A percentile compares a stretch with the other conserved stretches of the same genome.
These are phyloP conservation scores for Chalciporus chontae DNA, from an alignment of 768 basidiomycete genomes.

Conservation along the genomic window DNA sequence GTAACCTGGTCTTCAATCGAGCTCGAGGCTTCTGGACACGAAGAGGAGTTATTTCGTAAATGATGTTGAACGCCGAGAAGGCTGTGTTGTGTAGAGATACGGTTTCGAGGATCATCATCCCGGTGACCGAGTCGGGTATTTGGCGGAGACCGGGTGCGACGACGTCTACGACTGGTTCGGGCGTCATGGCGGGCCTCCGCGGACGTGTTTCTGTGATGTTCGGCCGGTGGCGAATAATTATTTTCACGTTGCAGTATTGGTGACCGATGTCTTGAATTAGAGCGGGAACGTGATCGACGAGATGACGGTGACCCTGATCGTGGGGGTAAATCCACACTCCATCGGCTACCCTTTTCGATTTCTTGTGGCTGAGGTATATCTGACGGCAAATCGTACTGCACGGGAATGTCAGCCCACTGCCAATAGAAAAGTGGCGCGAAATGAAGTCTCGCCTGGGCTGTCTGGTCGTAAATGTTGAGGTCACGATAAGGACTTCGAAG, in stretches of 20 bases:
- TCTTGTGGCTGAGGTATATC: slow-evolving; percentile 37
- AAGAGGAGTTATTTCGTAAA: not conserved
- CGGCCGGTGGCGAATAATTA: slow-evolving; percentile 1
- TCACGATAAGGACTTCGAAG: slow-evolving; percentile 87
- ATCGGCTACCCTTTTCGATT: slow-evolving; percentile 23
- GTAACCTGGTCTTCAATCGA: not conserved
- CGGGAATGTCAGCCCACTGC: slow-evolving; percentile 6
- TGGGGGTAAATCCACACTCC: slow-evolving; percentile 27
- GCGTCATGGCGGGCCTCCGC: slow-evolving; percentile 5
- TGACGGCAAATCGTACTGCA: slow-evolving; percentile 57
- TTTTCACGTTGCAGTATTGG: slow-evolving; percentile 4
- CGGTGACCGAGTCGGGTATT: not conserved
- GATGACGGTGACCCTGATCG: slow-evolving; percentile 19
- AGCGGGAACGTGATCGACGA: slow-evolving; percentile 24
- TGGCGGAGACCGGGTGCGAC: slow-evolving; percentile 4
- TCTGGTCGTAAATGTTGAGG: slow-evolving; percentile 74
- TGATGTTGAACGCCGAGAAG: not conserved
- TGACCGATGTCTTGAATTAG: slow-evolving; percentile 26
- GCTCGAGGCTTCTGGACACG: not conserved
- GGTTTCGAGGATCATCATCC: slow-evolving; percentile 1
- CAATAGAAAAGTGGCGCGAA: not conserved
- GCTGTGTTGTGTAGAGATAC: not conserved
- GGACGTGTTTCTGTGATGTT: slow-evolving; percentile 1
- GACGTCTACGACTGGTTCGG: slow-evolving; percentile 1
- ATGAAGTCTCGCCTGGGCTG: slow-evolving; percentile 61